These are phyloP conservation scores for Exophiala bonariae DNA, from an alignment of 2,329 filamentous ascomycete genomes.

Conservation along the genomic window DNA sequence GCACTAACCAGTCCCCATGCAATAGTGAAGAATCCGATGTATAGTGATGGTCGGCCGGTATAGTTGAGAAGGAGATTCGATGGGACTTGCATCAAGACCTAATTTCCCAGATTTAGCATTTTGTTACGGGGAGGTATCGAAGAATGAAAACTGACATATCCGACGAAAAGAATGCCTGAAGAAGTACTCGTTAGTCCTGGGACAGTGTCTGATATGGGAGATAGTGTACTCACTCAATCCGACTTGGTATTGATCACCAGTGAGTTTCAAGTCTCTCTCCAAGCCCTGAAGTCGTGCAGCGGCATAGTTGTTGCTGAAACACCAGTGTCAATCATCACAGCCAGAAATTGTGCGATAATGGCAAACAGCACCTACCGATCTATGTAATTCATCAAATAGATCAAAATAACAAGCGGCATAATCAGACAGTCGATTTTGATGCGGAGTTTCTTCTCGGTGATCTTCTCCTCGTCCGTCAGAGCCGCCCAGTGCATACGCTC, in stretches of 20 bases:
- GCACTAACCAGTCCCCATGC: slow-evolving; percentile 49
- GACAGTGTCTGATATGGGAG: neutral
- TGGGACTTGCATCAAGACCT: slow-evolving; percentile 58
- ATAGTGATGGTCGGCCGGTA: slow-evolving; percentile 45
- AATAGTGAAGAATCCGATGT: slow-evolving; percentile 43
- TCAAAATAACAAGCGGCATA: slow-evolving; percentile 32
- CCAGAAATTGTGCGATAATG: neutral
- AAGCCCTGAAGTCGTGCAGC: slow-evolving; percentile 45
- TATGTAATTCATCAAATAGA: slow-evolving; percentile 36
- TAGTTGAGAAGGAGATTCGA: slow-evolving; percentile 34
- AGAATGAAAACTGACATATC: slow-evolving; percentile 33
- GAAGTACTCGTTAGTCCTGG: neutral
- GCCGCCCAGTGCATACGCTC: slow-evolving; percentile 9
- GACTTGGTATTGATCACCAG: slow-evolving; percentile 17
- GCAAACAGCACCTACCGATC: slow-evolving; percentile 24
- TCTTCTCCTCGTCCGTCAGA: slow-evolving; percentile 31
- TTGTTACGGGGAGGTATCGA: neutral
- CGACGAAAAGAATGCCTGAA: slow-evolving; percentile 38
- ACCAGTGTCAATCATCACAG: neutral
- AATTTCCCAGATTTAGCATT: no score
- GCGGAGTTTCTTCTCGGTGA: slow-evolving; percentile 27
- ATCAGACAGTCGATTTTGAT: slow-evolving; percentile 36
- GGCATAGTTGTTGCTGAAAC: slow-evolving; percentile 45
- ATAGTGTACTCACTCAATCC: slow-evolving; percentile 28
- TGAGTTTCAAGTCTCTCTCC: slow-evolving; percentile 36